Conservation (phyloP, 306 rosid genomes). For the Sicyos baderoa region DNA sequence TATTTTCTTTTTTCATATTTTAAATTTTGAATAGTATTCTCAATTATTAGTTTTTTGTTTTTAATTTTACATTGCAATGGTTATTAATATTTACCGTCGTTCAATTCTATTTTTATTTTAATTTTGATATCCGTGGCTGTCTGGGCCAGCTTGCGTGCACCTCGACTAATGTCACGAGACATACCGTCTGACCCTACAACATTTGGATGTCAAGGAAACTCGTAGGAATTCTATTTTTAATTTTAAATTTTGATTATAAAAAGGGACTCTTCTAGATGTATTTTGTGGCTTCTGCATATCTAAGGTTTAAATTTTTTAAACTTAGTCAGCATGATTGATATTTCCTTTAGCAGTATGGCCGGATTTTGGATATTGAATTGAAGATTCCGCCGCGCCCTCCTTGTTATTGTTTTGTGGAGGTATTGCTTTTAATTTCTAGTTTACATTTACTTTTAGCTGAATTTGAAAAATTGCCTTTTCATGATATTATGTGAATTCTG, state of each 20-base stretch:
- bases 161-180: too few species aligned
- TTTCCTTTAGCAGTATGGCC: slow-evolving; percentile 75
- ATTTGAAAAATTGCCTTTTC: neutral
- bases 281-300: neutral
- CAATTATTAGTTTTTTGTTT: neutral
- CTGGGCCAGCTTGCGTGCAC: too few species aligned
- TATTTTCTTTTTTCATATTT: slow-evolving; percentile 1
- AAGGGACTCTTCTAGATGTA: neutral
- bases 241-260: neutral
- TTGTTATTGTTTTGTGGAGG: slow-evolving; percentile 96
- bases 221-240: too few species aligned
- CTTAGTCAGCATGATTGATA: neutral
- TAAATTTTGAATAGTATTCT: neutral
- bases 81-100: too few species aligned
- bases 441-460: neutral
- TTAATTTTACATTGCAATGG: neutral
- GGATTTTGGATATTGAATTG: slow-evolving; percentile 84
- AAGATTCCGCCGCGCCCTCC: slow-evolving; percentile 98
- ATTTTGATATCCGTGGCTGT: too few species aligned
- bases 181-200: too few species aligned
- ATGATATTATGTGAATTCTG: slow-evolving; percentile 18
- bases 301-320: neutral
- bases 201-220: too few species aligned
- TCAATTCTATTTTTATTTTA: too few species aligned
- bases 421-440: slow-evolving; percentile 18